These are phyloP conservation scores for Pichia paraexigua DNA, from an alignment of 805 yeast species.

Conservation along the genomic window DNA sequence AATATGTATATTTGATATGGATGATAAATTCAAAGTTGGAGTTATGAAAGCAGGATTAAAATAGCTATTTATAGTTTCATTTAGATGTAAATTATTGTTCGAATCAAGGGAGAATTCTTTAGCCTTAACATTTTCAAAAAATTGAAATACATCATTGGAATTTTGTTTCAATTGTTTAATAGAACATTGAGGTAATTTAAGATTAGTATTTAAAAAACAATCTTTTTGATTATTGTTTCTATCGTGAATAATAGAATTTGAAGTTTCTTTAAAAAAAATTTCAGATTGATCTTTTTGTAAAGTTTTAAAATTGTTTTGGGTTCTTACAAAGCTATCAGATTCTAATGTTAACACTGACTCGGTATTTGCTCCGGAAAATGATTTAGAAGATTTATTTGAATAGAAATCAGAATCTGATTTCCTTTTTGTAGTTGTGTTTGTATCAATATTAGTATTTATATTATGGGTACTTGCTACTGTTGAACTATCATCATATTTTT, in stretches of 20 bases:
- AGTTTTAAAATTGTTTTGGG: not conserved
- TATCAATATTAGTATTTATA: not conserved
- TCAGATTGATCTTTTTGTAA: not conserved
- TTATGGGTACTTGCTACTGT: too few relatives aligned
- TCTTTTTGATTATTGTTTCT: not conserved
- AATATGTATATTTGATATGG: conserved; percentile 1
- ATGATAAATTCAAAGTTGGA: conserved; percentile 1
- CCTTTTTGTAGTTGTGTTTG: not conserved
- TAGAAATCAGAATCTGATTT: not conserved
- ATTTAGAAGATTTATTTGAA: not conserved
- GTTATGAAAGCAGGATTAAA: conserved; percentile 5
- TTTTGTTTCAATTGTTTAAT: not conserved
- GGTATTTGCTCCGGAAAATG: not conserved
- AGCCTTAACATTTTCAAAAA: not conserved
- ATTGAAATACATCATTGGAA: not conserved
- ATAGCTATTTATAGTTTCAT: not conserved
- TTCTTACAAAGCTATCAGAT: not conserved
- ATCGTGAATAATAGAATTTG: not conserved
- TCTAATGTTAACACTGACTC: not conserved
- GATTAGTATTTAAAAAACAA: not conserved
- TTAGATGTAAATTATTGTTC: not conserved
- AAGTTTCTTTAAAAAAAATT: not conserved
- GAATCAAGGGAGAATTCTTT: not conserved
- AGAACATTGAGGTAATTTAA: not conserved
- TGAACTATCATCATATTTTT: not conserved